Base-by-base conservation (phyloP, 2,329 filamentous ascomycete genomes). In the Colletotrichum truncatum region DNA sequence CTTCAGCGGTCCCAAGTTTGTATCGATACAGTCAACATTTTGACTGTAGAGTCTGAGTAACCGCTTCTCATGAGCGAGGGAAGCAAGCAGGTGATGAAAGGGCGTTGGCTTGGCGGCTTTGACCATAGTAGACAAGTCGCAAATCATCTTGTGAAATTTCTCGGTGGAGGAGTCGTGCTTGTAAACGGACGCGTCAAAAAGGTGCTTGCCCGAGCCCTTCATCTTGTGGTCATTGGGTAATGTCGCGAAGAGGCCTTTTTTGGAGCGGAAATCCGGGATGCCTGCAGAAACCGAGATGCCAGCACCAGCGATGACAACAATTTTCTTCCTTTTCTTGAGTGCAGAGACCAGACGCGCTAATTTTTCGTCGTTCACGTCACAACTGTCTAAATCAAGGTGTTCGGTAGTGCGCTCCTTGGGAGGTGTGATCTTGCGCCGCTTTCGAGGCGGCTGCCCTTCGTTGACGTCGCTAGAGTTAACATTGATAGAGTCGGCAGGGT, bases 131-230 rank as follows among this genome's bases (percentile, higher is more conserved):
- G 93, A 93, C 72, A 99, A 87, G 73, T 93, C 91, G 74, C 94
- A 91, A 71, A 99, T 93, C 95, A 99, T 98, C 75, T 92, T 90
- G 78, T 99, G 96, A 77, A 99, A 99, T 10, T 92, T 93, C 23
- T 92, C 90, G 1, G 95, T 98, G 11, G 94, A 93, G 21, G 87
- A 86, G 76, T 97, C 91, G 81, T 97, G 93, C 77, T 93, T 94
- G 82, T 99, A 99, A 57, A 99, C 96, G 7, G 95, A 97, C 55
- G 96, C 96, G 80, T 99, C 96, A 75, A 99, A 99, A 1, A 99
- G 86, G 70, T 97, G 91, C 78, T 98, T 98, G 55, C 96, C 96
- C 0, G 96, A 98, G 21, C 92, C 89, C 76, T 97, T 97, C 67
- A 98, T 84, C 71, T 96, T 97, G 79, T 98, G 93, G 74, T 97